Conservation (phyloP, 352 stramenopile genomes). For the Blastocystis sp. region DNA sequence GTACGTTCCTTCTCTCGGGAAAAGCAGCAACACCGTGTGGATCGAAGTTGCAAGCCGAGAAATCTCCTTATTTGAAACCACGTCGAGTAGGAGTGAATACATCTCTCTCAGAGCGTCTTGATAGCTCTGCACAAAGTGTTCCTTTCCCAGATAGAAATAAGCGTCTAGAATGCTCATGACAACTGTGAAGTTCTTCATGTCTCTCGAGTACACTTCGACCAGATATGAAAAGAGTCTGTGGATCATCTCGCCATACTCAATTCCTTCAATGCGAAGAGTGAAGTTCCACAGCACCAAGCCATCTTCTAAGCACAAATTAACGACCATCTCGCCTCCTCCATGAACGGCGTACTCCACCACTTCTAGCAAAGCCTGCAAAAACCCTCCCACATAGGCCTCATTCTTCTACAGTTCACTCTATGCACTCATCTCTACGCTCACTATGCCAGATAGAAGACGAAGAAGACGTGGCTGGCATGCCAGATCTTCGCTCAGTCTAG, state of each 20-base stretch:
- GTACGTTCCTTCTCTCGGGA: background rate
- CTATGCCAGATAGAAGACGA: background rate
- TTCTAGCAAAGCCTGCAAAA: background rate
- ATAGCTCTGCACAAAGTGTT: background rate
- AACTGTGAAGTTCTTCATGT: conserved; percentile 13
- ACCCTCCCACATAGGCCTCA: background rate
- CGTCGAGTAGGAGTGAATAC: background rate
- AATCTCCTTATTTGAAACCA: background rate
- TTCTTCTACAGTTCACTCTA: background rate
- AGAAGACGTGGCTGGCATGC: background rate
- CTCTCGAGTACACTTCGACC: background rate
- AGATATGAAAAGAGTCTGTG: background rate
- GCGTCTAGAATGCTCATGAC: conserved; percentile 3
- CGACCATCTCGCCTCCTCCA: background rate
- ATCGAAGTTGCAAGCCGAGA: background rate
- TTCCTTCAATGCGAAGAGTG: background rate
- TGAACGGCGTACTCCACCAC: background rate
- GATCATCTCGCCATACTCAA: background rate
- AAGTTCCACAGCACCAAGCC: conserved; percentile 3
- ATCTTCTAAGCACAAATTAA: conserved; percentile 3
- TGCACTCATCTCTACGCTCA: background rate
- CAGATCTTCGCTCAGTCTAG: background rate
- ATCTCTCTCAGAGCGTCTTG: background rate
- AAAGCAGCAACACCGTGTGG: background rate
- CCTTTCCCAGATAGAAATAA: background rate